These are phyloP conservation scores for Vicia faba DNA, from an alignment of 306 rosid genomes.

Conservation along the genomic window DNA sequence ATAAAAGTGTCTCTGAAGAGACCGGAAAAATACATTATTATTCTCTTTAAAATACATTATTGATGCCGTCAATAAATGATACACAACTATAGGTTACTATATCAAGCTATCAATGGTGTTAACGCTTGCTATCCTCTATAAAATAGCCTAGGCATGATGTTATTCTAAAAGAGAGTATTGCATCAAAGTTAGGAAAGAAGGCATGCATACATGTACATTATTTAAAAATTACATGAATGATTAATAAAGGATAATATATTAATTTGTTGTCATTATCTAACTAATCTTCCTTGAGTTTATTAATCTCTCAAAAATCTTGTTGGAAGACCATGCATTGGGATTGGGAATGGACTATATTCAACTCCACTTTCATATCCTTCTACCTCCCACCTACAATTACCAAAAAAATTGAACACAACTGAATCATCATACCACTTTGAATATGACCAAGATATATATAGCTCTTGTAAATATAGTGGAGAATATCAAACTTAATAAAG, in stretches of 20 bases:
- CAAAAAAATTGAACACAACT: conserved; percentile 25
- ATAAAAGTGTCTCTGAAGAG: too few species aligned
- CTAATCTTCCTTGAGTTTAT: conserved; percentile 33
- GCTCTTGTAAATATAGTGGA: background rate
- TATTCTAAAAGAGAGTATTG: too few species aligned
- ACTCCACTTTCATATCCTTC: conserved; percentile 62
- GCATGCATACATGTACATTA: conserved; percentile 16
- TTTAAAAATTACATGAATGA: conserved; percentile 8
- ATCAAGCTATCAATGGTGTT: too few species aligned
- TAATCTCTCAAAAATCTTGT: conserved; percentile 69
- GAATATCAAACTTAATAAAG: background rate
- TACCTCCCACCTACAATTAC: conserved; percentile 71
- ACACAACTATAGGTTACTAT: too few species aligned
- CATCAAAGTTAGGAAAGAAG: too few species aligned
- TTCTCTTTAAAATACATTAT: too few species aligned
- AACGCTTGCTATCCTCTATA: too few species aligned
- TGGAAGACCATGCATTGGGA: conserved; percentile 82
- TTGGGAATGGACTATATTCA: conserved; percentile 88
- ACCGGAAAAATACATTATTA: too few species aligned
- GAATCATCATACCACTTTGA: background rate
- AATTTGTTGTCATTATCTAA: conserved; percentile 16
- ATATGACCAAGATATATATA: background rate
- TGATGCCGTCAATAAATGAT: too few species aligned
- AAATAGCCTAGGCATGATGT: too few species aligned
- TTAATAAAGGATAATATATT: conserved; percentile 22